phyloP scores from a whole-genome alignment of 1,284 basidiomycete species.

The Boletus mariae region DNA sequence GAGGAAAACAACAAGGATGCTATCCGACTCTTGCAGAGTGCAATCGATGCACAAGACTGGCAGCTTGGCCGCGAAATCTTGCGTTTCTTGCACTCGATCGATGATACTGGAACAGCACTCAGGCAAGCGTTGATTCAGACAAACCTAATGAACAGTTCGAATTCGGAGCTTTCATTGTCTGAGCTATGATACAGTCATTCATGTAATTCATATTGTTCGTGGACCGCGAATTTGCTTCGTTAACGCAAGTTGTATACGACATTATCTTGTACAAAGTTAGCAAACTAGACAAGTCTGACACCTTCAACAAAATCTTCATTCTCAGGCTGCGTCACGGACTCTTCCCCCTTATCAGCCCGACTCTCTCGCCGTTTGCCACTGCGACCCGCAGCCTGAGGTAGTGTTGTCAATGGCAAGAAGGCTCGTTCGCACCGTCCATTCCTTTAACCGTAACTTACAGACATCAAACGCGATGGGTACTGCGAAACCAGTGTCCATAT shows the following conservation, averaged over 20 bases:
- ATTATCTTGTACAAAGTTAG: not conserved
- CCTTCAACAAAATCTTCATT: no score
- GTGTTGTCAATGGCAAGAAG: slow-evolving; percentile 10
- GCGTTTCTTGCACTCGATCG: slow-evolving; percentile 89
- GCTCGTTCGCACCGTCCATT: slow-evolving; percentile 1
- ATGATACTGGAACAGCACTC: slow-evolving; percentile 77
- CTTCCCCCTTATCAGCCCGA: not conserved
- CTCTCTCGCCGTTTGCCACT: not conserved
- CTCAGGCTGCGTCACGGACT: no score
- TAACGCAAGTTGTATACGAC: no score
- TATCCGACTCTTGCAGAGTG: slow-evolving; percentile 70
- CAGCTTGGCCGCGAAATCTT: slow-evolving; percentile 84
- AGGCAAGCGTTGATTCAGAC: slow-evolving; percentile 53
- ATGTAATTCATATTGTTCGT: not conserved
- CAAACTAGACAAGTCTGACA: no score
- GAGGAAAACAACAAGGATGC: slow-evolving; percentile 80
- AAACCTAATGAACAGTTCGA: slow-evolving; percentile 18
- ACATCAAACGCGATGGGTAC: slow-evolving; percentile 40
- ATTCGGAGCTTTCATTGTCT: not conserved
- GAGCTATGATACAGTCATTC: not conserved
- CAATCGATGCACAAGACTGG: slow-evolving; percentile 73
- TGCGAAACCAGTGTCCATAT: slow-evolving; percentile 65
- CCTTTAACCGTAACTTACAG: slow-evolving; percentile 15
- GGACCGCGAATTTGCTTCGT: not conserved
- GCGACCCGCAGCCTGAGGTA: not conserved